phyloP scores from a whole-genome alignment of 2,329 filamentous ascomycete genomes.

The Colletotrichum costaricense region DNA sequence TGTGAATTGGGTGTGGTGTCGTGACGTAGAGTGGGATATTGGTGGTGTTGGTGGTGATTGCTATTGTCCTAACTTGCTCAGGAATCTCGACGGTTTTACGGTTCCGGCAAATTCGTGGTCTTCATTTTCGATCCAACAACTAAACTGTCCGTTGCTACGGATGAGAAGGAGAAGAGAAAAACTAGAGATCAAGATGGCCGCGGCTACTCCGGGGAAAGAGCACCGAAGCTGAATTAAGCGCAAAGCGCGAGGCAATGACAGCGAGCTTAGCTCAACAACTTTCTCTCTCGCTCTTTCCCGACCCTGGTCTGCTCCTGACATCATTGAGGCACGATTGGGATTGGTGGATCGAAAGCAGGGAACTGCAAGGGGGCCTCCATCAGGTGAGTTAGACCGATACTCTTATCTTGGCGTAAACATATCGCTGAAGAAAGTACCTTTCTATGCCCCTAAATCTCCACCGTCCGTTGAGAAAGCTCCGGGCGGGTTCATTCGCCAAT shows the following conservation, averaged over 20 bases:
- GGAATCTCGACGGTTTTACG: conserved; percentile 1
- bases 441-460: conserved; percentile 20
- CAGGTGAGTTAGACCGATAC: background rate
- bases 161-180: background rate
- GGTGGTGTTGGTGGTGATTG: background rate
- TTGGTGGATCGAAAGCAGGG: conserved; percentile 28
- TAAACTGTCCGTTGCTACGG: background rate
- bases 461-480: conserved; percentile 30
- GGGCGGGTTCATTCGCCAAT: conserved; percentile 30
- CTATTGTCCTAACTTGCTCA: background rate
- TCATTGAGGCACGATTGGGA: conserved; percentile 34
- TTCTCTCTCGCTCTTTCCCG: conserved; percentile 10
- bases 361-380: background rate
- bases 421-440: background rate
- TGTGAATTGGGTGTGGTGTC: background rate
- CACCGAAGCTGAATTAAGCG: background rate
- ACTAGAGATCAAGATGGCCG: background rate
- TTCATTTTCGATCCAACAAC: conserved; percentile 3
- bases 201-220: background rate
- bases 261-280: conserved; percentile 21
- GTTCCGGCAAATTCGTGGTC: conserved; percentile 6
- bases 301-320: conserved; percentile 34
- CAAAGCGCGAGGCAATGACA: conserved; percentile 23
- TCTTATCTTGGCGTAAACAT: background rate
- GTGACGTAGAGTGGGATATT: conserved; percentile 1